Conservation (phyloP, 2,329 filamentous ascomycete genomes). For the Fulvia fulva region DNA sequence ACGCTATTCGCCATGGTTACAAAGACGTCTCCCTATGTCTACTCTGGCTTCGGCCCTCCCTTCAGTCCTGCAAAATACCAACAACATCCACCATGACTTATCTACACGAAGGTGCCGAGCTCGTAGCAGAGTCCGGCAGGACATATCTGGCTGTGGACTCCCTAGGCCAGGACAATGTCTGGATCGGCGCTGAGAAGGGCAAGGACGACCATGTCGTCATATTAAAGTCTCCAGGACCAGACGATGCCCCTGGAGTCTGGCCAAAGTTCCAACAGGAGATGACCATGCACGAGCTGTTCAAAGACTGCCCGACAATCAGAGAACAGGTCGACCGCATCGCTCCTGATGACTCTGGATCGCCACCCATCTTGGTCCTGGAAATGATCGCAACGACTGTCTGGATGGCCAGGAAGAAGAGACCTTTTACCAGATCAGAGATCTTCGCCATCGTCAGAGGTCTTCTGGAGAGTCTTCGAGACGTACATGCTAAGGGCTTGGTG, state of each 20-base stretch:
- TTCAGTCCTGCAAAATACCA: background rate
- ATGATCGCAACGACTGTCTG: constrained; percentile 26
- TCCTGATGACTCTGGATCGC: constrained; percentile 10
- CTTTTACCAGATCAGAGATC: constrained; percentile 26
- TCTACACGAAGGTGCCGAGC: constrained; percentile 22
- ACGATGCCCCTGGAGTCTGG: constrained; percentile 20
- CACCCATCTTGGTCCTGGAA: constrained; percentile 28
- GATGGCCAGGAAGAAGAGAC: constrained; percentile 26
- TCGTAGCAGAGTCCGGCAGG: constrained; percentile 24
- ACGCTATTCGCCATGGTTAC: background rate
- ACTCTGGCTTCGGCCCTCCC: no score
- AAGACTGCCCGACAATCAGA: constrained; percentile 22
- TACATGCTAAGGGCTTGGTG: constrained; percentile 27
- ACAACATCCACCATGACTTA: constrained; percentile 3
- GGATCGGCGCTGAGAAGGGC: constrained; percentile 22
- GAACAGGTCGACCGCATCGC: constrained; percentile 28
- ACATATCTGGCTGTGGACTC: constrained; percentile 28
- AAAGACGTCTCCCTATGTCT: background rate
- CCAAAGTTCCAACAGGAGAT: constrained; percentile 29
- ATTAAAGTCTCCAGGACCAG: constrained; percentile 25
- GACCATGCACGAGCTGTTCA: constrained; percentile 32
- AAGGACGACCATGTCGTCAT: constrained; percentile 23
- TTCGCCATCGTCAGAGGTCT: constrained; percentile 20
- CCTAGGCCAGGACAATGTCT: constrained; percentile 29
- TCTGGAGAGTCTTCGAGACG: constrained; percentile 23